Base-by-base conservation (phyloP, 345 rosid species). In the Aquilaria yunnanensis region DNA sequence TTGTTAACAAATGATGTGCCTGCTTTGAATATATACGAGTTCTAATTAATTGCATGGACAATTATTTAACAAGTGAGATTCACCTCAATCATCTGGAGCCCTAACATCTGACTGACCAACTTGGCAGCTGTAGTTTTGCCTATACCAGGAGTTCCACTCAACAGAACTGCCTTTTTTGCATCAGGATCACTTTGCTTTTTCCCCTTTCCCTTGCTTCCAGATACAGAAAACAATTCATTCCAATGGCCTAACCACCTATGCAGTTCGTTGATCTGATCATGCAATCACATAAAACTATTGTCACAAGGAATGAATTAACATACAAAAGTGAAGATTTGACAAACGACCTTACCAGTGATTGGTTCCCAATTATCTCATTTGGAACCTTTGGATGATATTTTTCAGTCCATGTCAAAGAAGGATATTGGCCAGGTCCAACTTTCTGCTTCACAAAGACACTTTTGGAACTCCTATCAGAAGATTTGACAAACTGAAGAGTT, bases 91-190 rank as follows among this genome's bases (percentile, higher is more conserved):
- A 90, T 82, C 69, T 86, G 97, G 75, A 93, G 86, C 77, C 96
- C 96, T 48, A 90, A 84, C 97, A 90, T 90, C 83, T 85, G 81
- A 76, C 86, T 66, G 72, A 90, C 90, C 84, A 93, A 79, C 80
- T 88, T 90, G 62, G 92, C 99, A 46, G 97, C 75, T 11, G 97
- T 85, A 64, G 99, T 93, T 82, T 93, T 93, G 70, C 99, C 97
- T 67, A 88, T 90, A 59, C 99, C 99, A 49, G 99, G 99, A 61
- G 95, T 70, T 80, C 99, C 99, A 64, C 96, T 84, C 68, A 93
- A 77, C 60, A 93, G 81, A 50, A 86, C 86, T 66, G 92, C 97
- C 68, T 94, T 94, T 70, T 86, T 90, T 55, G 89, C 81, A 70
- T 67, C 60, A 57, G 89, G 62, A 72, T 90, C 97, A 80, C 63